A percentile compares a stretch with the other conserved stretches of the same genome.
These are phyloP conservation scores for Quercus alba DNA, from an alignment of 306 rosid species.

Conservation along the genomic window DNA sequence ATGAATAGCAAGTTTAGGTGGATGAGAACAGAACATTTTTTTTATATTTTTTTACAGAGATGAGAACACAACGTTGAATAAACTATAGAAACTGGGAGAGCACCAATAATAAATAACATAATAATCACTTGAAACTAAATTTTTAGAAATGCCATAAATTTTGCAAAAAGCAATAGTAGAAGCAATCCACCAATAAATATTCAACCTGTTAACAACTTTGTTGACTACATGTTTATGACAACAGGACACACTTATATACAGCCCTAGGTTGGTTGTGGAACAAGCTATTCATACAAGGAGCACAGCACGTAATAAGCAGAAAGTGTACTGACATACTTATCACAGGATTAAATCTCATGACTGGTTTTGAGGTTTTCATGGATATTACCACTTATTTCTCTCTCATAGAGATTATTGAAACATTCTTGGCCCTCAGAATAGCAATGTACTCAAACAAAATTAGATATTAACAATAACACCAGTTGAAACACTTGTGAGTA, in stretches of 20 bases:
- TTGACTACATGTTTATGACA: neutral
- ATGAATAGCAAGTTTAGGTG: neutral
- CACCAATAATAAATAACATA: neutral
- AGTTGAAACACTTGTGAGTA: neutral
- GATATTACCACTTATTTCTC: neutral
- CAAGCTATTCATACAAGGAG: neutral
- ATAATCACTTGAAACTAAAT: neutral
- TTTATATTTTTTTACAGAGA: neutral
- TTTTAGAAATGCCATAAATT: neutral
- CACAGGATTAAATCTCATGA: neutral
- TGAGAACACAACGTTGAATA: neutral
- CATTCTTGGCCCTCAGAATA: neutral
- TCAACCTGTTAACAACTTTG: neutral
- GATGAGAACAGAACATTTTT: neutral
- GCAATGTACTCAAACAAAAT: neutral
- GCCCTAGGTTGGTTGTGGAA: neutral
- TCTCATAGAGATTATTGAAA: neutral
- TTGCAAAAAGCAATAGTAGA: neutral
- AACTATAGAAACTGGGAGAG: neutral
- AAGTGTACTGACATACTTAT: neutral
- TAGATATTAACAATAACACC: no score
- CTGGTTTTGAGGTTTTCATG: neutral
- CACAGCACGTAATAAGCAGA: neutral
- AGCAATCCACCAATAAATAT: neutral
- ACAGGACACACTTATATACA: neutral